These are phyloP conservation scores for Saksenaea vasiformis DNA, from an alignment of 371 early-diverging fungal species.

Conservation along the genomic window DNA sequence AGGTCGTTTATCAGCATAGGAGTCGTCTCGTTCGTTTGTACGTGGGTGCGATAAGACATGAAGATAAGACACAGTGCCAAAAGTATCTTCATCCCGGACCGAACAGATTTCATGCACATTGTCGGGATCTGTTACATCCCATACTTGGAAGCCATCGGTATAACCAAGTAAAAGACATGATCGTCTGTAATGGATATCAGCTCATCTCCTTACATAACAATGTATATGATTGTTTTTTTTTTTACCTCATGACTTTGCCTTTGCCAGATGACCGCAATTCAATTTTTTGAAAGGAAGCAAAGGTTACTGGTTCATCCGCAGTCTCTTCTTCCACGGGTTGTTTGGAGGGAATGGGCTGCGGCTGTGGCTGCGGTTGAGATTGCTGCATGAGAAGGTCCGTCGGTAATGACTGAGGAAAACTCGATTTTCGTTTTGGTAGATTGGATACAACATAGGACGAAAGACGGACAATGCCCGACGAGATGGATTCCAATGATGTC, in stretches of 20 bases:
- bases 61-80: slow-evolving; percentile 51
- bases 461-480: slow-evolving; percentile 57
- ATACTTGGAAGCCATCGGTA: slow-evolving; percentile 79
- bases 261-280: slow-evolving; percentile 12
- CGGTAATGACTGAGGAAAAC: slow-evolving; percentile 40
- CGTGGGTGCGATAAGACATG: slow-evolving; percentile 37
- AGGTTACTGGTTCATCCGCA: slow-evolving; percentile 32
- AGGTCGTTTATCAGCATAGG: slow-evolving; percentile 39
- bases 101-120: slow-evolving; percentile 73
- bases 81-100: slow-evolving; percentile 52
- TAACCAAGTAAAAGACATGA: slow-evolving; percentile 76
- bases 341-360: neutral
- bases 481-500: slow-evolving; percentile 61
- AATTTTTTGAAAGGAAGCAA: slow-evolving; percentile 35
- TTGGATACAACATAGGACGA: slow-evolving; percentile 60
- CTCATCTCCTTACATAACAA: neutral
- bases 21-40: slow-evolving; percentile 19
- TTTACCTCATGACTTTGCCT: slow-evolving; percentile 8
- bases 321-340: slow-evolving; percentile 13
- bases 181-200: slow-evolving; percentile 26
- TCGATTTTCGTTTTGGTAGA: slow-evolving; percentile 42
- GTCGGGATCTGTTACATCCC: slow-evolving; percentile 73
- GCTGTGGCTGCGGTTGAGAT: slow-evolving; percentile 28
- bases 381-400: slow-evolving; percentile 24
- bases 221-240: neutral